Evolutionary conservation across 2,329 filamentous ascomycete genomes (phyloP), one percentile per base, ranked within the genome.

Genomic region (Epichloe baconii): DNA sequence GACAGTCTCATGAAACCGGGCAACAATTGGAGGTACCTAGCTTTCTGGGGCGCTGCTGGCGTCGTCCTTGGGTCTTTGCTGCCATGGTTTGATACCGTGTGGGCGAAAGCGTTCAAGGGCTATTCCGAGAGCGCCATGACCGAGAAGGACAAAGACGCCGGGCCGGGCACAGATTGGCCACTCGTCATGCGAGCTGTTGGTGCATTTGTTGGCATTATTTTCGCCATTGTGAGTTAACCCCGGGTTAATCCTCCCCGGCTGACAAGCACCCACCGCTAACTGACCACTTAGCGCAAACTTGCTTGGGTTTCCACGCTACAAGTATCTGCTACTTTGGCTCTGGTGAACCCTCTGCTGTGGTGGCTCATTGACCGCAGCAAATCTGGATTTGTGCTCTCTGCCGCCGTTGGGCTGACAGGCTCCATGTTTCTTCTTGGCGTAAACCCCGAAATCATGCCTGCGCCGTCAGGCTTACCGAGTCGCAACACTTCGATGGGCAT

Each of bases 231-330:
- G 72, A 73, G 85, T 76, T 38, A 40, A 47, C 36, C 44, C 38
- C 11, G 17, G 10, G 4, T 23, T 14, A 42, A 8, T 36, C 35
- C 31, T 34, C 31, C n/a, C 14, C 10, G 7, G 5, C 17, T 37
- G 7, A 44, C 14, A 11, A 37, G 15, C 23, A 35, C 1, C 21
- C 15, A 17, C n/a, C 4, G 19, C 36, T 46, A 36, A 51, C 47
- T 26, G 47, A 45, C 10, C 44, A 7, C 51, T 47, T 35, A 94
- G 88, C 84, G 93, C 57, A 88, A 86, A 66, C 79, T 96, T 10
- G 86, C 88, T 1, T 98, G 93, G 93, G 79, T 90, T 60, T 96
- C 90, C 8, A 93, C 89, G 1, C 80, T 95, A n/a, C 93, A 98
- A 68, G 82, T 94, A 19, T 94, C 90, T 1, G 68, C 94, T 26